phyloP scores from a whole-genome alignment of 2,329 filamentous ascomycete species.

The Exophiala spinifera region DNA sequence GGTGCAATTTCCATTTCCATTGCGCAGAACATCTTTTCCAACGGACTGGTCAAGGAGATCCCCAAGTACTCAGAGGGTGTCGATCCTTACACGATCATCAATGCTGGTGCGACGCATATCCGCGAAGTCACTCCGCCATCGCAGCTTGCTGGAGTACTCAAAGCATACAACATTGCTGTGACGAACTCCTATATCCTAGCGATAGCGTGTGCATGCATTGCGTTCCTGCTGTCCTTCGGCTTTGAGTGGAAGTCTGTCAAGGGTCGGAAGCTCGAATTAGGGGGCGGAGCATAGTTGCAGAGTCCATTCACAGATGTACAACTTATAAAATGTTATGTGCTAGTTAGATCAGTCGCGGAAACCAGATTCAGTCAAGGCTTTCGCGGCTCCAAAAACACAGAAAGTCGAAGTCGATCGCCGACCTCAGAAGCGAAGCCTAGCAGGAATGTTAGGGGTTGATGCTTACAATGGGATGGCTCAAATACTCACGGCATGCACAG shows the following conservation, averaged over 20 bases:
- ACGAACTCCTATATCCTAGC: conserved; percentile 27
- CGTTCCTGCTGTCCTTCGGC: conserved; percentile 23
- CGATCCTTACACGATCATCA: conserved; percentile 37
- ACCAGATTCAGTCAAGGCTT: too few species aligned
- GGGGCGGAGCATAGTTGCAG: conserved; percentile 17
- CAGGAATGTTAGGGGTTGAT: too few species aligned
- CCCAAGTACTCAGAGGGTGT: conserved; percentile 40
- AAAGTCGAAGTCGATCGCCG: not conserved
- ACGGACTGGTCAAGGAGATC: conserved; percentile 57
- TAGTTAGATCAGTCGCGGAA: too few species aligned
- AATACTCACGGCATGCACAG: conserved; percentile 8
- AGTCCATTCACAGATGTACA: not conserved
- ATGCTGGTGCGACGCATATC: conserved; percentile 45
- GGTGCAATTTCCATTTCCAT: conserved; percentile 65
- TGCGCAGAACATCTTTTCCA: conserved; percentile 65
- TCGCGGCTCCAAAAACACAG: too few species aligned
- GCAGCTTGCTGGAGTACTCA: conserved; percentile 36
- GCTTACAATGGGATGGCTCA: not conserved
- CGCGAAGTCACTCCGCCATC: conserved; percentile 35
- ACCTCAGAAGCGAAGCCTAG: not conserved
- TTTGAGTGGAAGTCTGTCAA: conserved; percentile 33
- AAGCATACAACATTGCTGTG: conserved; percentile 34
- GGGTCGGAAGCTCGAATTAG: conserved; percentile 27
- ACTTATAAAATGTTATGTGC: not conserved
- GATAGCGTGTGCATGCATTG: conserved; percentile 26